Base-by-base conservation (phyloP, 1,139 yeast species). In the Arxiozyma telluris region DNA sequence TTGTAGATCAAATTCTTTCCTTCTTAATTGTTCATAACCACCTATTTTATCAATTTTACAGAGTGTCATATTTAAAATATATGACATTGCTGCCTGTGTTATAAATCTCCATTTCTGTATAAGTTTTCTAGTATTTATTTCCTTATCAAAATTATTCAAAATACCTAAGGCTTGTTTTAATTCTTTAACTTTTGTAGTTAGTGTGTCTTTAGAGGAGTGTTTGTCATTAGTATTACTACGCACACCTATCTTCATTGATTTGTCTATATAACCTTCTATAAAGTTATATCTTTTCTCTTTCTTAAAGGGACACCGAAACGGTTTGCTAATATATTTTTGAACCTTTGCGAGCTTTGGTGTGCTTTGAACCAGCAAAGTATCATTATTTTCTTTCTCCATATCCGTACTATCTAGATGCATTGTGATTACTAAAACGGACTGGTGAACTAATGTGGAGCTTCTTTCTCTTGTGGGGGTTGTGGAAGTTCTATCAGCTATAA, bases 91-190 rank as follows among this genome's bases (percentile, higher is more conserved):
- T 49, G 63, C 66, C 55, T 75, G 76, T 0, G 78, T 76, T 0
- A 73, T 72, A 12, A 61, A 63, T 54, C 77, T 68, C 81, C 82
- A 78, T 57, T 76, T 75, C 0, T 57, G 64, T 12, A 74, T 73
- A 22, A 76, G 59, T 4, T 57, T 54, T 4, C 58, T 56, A 1
- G 71, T 59, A 34, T 67, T 65, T 5, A 52, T 54, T 7, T 66
- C 67, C 20, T 62, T 61, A 20, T 68, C 56, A 50, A 60, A 56
- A 7, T 65, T 65, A 20, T 61, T 58, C 1, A 70, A 52, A 44
- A 74, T 69, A 25, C 66, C 67, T 43, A 68, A 64, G 0, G 77
- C 77, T 44, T 73, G 69, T 49, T 67, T 67, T 50, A 77, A 59
- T 0, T 67, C 57, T 12, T 68, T 68, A 27, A 2, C 72, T 57